These are phyloP conservation scores for Pinus taeda DNA, from an alignment of 75 land plant genomes.

Conservation along the genomic window DNA sequence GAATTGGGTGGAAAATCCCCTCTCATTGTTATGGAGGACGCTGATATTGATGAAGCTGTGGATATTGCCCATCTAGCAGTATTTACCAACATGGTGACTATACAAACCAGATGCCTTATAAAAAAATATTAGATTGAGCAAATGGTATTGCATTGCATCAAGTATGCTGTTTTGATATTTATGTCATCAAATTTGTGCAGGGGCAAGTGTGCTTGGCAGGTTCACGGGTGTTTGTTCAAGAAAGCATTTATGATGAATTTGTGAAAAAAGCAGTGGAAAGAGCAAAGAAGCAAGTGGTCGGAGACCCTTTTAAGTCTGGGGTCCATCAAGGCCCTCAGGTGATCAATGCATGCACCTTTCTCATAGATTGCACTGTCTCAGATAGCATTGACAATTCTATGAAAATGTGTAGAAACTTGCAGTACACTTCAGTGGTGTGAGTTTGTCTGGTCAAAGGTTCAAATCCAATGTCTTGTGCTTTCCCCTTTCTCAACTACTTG, in stretches of 20 bases:
- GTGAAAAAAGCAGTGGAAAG: slow-evolving; percentile 42
- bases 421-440: too few relatives aligned
- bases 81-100: slow-evolving; percentile 20
- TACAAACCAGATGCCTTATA: neutral
- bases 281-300: slow-evolving; percentile 49
- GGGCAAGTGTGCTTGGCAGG: slow-evolving; percentile 80
- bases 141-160: too few relatives aligned
- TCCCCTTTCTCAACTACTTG: too few relatives aligned
- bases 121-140: too few relatives aligned
- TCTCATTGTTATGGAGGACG: slow-evolving; percentile 24
- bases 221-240: slow-evolving; percentile 70
- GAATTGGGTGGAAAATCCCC: slow-evolving; percentile 41
- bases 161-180: too few relatives aligned
- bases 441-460: too few relatives aligned
- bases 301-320: slow-evolving; percentile 72
- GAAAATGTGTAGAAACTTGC: too few relatives aligned
- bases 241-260: slow-evolving; percentile 70
- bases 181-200: slow-evolving; percentile 12
- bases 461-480: too few relatives aligned
- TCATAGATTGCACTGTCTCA: too few relatives aligned
- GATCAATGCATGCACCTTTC: neutral
- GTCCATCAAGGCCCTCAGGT: slow-evolving; percentile 77
- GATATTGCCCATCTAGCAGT: slow-evolving; percentile 17
- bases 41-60: slow-evolving; percentile 26
- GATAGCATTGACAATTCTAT: too few relatives aligned